These are phyloP conservation scores for Globisporangium megalacanthum DNA, from an alignment of 352 stramenopile genomes.

Conservation along the genomic window DNA sequence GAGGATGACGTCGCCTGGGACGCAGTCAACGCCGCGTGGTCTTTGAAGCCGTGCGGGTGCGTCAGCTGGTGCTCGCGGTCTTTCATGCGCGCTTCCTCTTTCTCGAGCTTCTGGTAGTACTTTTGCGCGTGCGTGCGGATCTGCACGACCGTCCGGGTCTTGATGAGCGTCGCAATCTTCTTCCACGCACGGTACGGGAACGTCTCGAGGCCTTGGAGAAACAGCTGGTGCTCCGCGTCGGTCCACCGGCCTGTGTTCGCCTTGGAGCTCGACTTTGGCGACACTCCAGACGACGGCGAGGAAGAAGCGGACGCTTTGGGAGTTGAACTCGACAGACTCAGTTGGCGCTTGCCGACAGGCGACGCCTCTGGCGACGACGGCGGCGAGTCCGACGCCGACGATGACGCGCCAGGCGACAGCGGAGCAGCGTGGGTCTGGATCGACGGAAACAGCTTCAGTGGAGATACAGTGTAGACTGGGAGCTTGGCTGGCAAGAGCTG, in stretches of 20 bases:
- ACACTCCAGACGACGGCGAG: slow-evolving; percentile 11
- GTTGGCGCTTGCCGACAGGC: slow-evolving; percentile 9
- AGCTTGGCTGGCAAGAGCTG: slow-evolving; percentile 10
- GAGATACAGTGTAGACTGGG: slow-evolving; percentile 1
- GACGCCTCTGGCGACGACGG: slow-evolving; percentile 8
- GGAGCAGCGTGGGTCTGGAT: slow-evolving; percentile 14
- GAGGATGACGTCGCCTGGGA: neutral
- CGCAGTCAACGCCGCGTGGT: neutral
- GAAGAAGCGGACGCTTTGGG: neutral
- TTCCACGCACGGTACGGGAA: slow-evolving; percentile 87
- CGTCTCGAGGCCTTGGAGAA: slow-evolving; percentile 78
- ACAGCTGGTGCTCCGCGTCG: slow-evolving; percentile 86
- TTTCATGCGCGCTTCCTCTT: slow-evolving; percentile 73
- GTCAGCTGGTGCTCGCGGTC: slow-evolving; percentile 50
- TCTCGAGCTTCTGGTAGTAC: slow-evolving; percentile 89
- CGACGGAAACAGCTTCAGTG: slow-evolving; percentile 5
- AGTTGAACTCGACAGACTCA: neutral
- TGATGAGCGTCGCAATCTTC: slow-evolving; percentile 93
- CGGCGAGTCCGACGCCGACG: slow-evolving; percentile 8
- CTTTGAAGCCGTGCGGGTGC: slow-evolving; percentile 10
- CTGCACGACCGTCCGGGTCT: slow-evolving; percentile 90
- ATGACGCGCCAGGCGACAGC: neutral
- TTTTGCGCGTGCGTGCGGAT: slow-evolving; percentile 87
- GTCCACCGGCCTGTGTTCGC: slow-evolving; percentile 84
- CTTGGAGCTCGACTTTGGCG: slow-evolving; percentile 33